Base-by-base conservation (phyloP, 2,329 filamentous ascomycete species). In the Podosphaera xanthii region DNA sequence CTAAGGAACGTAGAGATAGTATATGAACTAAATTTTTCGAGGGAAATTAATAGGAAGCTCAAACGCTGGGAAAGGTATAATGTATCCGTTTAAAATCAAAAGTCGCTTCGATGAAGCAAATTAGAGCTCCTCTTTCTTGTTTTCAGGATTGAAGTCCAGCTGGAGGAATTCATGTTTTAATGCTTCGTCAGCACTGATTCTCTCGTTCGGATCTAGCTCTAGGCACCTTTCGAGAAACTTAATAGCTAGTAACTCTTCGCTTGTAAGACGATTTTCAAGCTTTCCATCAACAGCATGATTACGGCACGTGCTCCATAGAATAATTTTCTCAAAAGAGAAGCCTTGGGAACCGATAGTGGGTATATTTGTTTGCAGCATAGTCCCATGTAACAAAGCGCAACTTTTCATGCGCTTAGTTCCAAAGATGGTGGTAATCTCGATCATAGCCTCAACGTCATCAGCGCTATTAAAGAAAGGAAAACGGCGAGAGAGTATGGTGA, bases 381-480 rank as follows among this genome's bases (percentile, higher is more conserved):
- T 87, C 1, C 92, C 92, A 68, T 98, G 92, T 57, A 95, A 75
- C 22, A 88, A 75, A 0, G 87, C 88, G 2, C 85, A 86, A 40
- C 80, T 75, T 68, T 84, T 86, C 91, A 98, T 97, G 60, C 83
- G 82, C 68, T 80, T 83, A 49, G 78, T 77, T 57, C 92, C 92
- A 69, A 97, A 96, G 61, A 98, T 94, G 60, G 88, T 94, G 42
- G 90, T 87, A 64, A 98, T 94, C 71, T 98, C 92, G 64, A 98
- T 91, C 78, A 96, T 85, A 58, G 92, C 92, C 68, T 98, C 92
- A 55, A 98, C 86, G 67, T 98, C 92, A 70, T 98, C 92, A n/a
- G 89, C 85, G 53, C 87, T 94, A 72, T 98, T 96, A 77, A 98
- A 98, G 72, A 98, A 98, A 1, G 92, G 92, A 67, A 98, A 98